Evolutionary conservation across 2,329 filamentous ascomycete genomes (phyloP), one percentile per base, ranked within the genome.

Genomic region (Sclerotiophoma versabilis): DNA sequence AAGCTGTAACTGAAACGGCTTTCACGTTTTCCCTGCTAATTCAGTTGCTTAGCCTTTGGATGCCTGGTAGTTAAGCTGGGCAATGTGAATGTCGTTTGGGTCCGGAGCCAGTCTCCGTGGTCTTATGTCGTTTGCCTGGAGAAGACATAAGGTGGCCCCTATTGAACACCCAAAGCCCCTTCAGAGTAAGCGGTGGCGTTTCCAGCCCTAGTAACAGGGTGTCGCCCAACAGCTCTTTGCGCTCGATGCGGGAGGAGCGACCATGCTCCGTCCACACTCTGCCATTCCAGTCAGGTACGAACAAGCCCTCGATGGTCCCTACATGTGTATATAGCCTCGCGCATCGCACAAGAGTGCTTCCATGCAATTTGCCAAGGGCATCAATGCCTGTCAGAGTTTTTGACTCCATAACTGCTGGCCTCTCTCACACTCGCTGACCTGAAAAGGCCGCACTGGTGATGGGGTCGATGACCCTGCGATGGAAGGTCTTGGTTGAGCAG

Each of bases 361-460:
- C 62, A 56, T 60, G 58, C 55, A 61, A 59, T 50, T 19, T 57
- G 63, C 68, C 68, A 69, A 27, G 68, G 66, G 57, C 63, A 63
- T 54, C 47, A 20, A 46, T 60, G 64, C 52, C 66, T 71, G 53
- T 64, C 63, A 51, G 56, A 64, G 61, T 53, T 36, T 44, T 7
- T 54, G 44, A 38, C 60, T 62, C 53, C 43, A 65, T 60, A 58
- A 64, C 68, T 63, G 63, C 52, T 66, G 66, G 66, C 60, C 41
- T 70, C 67, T 64, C 63, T 62, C 61, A 66, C 64, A 27, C 60
- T 30, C 53, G 51, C 52, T 44, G 42, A 47, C 60, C 65, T 66
- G 49, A 68, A 33, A 68, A 68, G 62, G 59, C 38, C 25, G 54
- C 63, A 64, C 63, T 57, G 62, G 63, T 65, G 58, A 60, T 52